These are phyloP conservation scores for Deuterostichococcus epilithicus DNA, from an alignment of 139 green algal genomes.

Conservation along the genomic window DNA sequence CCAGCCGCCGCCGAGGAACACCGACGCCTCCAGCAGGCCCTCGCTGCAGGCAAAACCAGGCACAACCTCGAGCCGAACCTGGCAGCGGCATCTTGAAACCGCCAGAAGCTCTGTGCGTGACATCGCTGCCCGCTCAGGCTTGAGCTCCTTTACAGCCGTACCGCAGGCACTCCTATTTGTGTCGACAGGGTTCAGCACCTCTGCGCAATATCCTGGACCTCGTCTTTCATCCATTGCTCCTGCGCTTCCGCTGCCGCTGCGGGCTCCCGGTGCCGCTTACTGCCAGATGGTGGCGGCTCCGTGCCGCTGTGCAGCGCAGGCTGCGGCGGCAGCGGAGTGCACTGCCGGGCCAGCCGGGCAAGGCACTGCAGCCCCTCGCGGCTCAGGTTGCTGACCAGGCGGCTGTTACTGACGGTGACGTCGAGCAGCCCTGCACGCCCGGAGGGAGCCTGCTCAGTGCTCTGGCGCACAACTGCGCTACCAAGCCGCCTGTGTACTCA, in stretches of 20 bases:
- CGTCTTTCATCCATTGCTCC: background rate
- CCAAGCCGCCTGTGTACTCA: too few relatives aligned
- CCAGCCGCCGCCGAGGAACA: slow-evolving; percentile 26
- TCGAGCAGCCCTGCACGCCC: background rate
- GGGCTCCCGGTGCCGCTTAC: too few relatives aligned
- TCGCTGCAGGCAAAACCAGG: background rate
- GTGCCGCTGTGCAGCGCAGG: background rate
- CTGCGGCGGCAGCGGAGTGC: too few relatives aligned
- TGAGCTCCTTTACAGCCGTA: too few relatives aligned
- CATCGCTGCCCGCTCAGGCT: too few relatives aligned
- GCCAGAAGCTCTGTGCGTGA: too few relatives aligned
- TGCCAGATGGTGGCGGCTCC: too few relatives aligned
- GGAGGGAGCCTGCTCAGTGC: too few relatives aligned
- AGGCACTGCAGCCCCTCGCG: background rate
- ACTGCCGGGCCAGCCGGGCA: background rate
- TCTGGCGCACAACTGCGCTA: too few relatives aligned
- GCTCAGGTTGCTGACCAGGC: background rate
- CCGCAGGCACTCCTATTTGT: too few relatives aligned
- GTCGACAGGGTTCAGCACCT: background rate
- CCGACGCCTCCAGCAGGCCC: slow-evolving; percentile 2
- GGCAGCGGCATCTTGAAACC: too few relatives aligned
- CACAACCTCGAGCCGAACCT: too few relatives aligned
- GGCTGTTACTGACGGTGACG: background rate
- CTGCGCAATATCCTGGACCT: background rate
- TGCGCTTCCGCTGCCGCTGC: background rate